A percentile compares a stretch with the other conserved stretches of the same genome.
phyloP scores from a whole-genome alignment of 257 asterid genomes.

The Solanum pinnatisectum region DNA sequence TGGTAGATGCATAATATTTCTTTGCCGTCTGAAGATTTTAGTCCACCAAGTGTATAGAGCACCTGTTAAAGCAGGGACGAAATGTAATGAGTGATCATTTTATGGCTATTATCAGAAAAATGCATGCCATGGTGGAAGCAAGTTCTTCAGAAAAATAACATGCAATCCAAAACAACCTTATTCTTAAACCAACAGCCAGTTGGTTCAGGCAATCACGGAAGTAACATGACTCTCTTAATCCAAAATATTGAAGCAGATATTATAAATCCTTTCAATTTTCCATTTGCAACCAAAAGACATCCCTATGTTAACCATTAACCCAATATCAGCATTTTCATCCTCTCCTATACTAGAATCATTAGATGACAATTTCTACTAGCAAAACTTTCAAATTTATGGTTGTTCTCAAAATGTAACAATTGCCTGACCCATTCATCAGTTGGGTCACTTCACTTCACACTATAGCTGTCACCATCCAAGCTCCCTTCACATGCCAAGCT shows the following conservation, averaged over 20 bases:
- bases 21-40: constrained; percentile 77
- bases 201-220: too few species aligned
- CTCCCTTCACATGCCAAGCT: neutral
- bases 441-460: neutral
- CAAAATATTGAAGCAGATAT: neutral
- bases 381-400: too few species aligned
- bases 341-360: too few species aligned
- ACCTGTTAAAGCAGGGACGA: constrained; percentile 27
- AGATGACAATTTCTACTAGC: too few species aligned
- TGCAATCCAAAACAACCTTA: neutral
- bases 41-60: constrained; percentile 92
- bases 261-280: neutral
- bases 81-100: neutral
- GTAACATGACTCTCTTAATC: too few species aligned
- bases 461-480: neutral
- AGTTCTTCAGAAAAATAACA: neutral
- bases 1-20: constrained; percentile 87
- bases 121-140: neutral
- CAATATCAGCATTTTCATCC: neutral
- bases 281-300: neutral
- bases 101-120: neutral
- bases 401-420: neutral
- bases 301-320: neutral
- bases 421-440: neutral
- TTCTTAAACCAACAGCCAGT: neutral